Base-by-base conservation (phyloP, 768 basidiomycete species). In the Auriscalpium microsporum region DNA sequence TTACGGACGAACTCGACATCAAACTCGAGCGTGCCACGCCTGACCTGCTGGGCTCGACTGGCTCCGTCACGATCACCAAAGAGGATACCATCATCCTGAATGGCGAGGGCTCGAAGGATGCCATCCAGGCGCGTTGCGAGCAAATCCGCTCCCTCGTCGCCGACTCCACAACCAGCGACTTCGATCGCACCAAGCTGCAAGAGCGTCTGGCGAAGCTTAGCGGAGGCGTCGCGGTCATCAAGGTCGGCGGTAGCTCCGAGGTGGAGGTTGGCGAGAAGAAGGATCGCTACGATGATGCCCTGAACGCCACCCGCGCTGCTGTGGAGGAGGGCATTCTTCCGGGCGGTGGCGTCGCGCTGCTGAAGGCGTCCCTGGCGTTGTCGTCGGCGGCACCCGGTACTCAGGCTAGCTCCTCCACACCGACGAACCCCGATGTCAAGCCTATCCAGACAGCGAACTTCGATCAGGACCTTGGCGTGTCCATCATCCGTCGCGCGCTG, bases 191-290 rank as follows among this genome's bases (percentile, higher is more conserved):
- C 62, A 97, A 96, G 75, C 81, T 99, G 50, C 94, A 97, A 70
- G 95, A 98, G 69, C 89, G 95, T 61, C 80, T 99, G 46, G 95
- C 95, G 60, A 98, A 99, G 80, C 78, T 98, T 52, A 83, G 82
- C 45, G 95, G 95, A 46, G 94, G 95, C 72, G 95, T 98, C 48
- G 95, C 95, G 14, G 94, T 98, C 72, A 97, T 97, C 80, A 94
- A 92, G 73, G 95, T 97, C 58, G 95, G 95, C 54, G 95, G 95
- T 16, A 75, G 86, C 21, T 83, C 80, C 52, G 95, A 98, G 71
- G 95, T 97, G 51, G 95, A 97, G 73, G 95, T 98, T 57, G 80
- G 94, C 8, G 95, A 98, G 81, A 98, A 97, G 90, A 96, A 98
- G 83, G 95, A 98, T 69, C 81, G 94, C 38, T 97, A 96, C 66